phyloP scores from a whole-genome alignment of 306 rosid genomes.

The Glycine latifolia region DNA sequence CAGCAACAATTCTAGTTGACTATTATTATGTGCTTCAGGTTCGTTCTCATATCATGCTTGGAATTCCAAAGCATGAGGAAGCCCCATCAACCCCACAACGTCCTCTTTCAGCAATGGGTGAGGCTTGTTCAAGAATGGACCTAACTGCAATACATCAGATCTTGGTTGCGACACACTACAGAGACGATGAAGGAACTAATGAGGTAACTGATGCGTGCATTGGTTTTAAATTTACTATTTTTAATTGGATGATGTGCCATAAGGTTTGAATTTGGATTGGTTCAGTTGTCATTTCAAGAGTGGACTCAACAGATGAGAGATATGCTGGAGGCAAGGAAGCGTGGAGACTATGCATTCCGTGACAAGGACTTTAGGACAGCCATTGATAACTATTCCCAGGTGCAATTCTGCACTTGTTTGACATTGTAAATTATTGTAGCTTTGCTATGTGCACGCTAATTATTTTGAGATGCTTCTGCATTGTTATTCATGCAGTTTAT shows the following conservation, averaged over 20 bases:
- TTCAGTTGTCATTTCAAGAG: conserved; percentile 98
- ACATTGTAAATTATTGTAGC: conserved; percentile 31
- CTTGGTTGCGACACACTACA: conserved; percentile 83
- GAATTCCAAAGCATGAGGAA: conserved; percentile 82
- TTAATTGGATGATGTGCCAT: conserved; percentile 40
- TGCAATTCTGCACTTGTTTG: conserved; percentile 45
- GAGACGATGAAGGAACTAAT: conserved; percentile 95
- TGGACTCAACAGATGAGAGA: conserved; percentile 99
- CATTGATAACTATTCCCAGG: conserved; percentile 96
- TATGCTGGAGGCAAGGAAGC: conserved; percentile 94
- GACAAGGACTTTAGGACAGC: conserved; percentile 89
- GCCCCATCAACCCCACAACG: conserved; percentile 91
- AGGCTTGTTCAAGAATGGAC: conserved; percentile 98
- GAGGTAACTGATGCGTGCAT: conserved; percentile 66
- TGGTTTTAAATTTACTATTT: conserved; percentile 33
- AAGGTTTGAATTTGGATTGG: conserved; percentile 51
- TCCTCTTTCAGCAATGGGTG: conserved; percentile 97
- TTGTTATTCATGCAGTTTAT: conserved; percentile 75
- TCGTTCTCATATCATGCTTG: conserved; percentile 87
- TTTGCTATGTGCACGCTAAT: conserved; percentile 18
- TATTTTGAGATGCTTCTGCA: conserved; percentile 22
- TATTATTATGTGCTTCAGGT: conserved; percentile 60
- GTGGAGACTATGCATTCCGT: conserved; percentile 93
- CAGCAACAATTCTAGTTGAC: conserved; percentile 29
- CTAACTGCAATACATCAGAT: conserved; percentile 99